Percentiles rank a stretch among this genome's conserved stretches.
These are phyloP conservation scores for Rhodosporidiobolus sp. DNA, from an alignment of 768 basidiomycete genomes.

Conservation along the genomic window DNA sequence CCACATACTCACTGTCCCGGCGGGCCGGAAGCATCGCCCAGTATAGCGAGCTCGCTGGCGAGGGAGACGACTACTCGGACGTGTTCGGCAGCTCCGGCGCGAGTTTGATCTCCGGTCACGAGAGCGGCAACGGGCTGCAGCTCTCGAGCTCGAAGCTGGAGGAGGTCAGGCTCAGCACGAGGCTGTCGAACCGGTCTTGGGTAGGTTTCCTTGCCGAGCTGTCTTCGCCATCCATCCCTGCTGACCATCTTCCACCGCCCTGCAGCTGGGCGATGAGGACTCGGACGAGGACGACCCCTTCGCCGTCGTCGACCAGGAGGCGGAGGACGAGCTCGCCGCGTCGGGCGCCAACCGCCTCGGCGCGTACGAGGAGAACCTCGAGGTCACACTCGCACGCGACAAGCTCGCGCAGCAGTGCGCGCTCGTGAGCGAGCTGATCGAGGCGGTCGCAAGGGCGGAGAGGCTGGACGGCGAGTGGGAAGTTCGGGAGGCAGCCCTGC, in stretches of 20 bases:
- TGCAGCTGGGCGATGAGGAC: slow-evolving; percentile 70
- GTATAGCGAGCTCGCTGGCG: slow-evolving; percentile 57
- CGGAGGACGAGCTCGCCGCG: neutral
- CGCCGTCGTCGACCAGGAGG: slow-evolving; percentile 64
- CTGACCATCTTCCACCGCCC: neutral
- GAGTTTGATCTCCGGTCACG: neutral
- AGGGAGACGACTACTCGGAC: slow-evolving; percentile 91
- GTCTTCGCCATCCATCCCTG: neutral
- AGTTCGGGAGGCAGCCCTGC: slow-evolving; percentile 78
- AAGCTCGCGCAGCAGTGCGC: slow-evolving; percentile 83
- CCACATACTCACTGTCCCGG: neutral
- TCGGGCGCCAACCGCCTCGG: neutral
- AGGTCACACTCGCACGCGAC: slow-evolving; percentile 86
- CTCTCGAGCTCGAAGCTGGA: slow-evolving; percentile 52
- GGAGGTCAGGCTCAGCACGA: slow-evolving; percentile 77
- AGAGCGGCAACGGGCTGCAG: neutral
- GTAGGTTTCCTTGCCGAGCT: slow-evolving; percentile 52
- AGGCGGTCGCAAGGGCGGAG: slow-evolving; percentile 65
- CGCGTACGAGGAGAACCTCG: slow-evolving; percentile 60
- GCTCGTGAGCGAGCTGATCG: slow-evolving; percentile 77
- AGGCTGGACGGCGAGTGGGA: slow-evolving; percentile 64
- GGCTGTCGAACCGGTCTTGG: slow-evolving; percentile 87
- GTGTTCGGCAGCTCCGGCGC: slow-evolving; percentile 67
- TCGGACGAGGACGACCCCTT: slow-evolving; percentile 95
- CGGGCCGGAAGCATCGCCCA: slow-evolving; percentile 24